Percentiles rank a stretch among this genome's conserved stretches.
These are phyloP conservation scores for Aleurites moluccanus DNA, from an alignment of 441 rosid species.

Conservation along the genomic window DNA sequence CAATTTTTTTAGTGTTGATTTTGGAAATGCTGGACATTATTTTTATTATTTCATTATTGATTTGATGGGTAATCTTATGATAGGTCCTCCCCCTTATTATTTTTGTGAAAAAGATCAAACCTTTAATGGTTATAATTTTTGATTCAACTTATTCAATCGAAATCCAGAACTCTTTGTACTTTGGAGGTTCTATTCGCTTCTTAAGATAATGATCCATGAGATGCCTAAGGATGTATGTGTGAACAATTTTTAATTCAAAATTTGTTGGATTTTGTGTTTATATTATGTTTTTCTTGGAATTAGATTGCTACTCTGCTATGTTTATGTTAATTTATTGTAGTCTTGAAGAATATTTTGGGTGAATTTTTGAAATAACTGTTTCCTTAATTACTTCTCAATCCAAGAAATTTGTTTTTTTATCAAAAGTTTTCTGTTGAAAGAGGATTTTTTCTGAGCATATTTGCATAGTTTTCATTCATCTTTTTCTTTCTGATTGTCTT, in stretches of 20 bases:
- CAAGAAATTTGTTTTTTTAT: too few relatives aligned
- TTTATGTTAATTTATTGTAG: too few relatives aligned
- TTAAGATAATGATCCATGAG: background rate
- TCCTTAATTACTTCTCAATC: too few relatives aligned
- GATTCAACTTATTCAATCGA: background rate
- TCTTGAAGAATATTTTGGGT: too few relatives aligned
- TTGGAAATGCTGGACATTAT: too few relatives aligned
- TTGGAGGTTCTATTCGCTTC: background rate
- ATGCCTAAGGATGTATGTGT: background rate
- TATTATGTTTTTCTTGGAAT: background rate
- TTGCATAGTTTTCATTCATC: background rate
- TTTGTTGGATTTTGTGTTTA: background rate
- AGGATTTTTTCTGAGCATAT: background rate
- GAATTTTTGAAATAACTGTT: too few relatives aligned
- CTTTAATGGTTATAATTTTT: background rate
- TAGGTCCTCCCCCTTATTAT: background rate
- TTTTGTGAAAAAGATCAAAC: background rate
- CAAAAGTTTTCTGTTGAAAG: background rate
- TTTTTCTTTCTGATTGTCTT: background rate
- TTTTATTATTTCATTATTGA: too few relatives aligned
- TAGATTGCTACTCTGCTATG: too few relatives aligned
- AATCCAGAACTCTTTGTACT: background rate
- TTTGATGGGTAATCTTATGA: background rate
- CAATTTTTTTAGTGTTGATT: background rate
- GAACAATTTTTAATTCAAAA: background rate